phyloP scores from a whole-genome alignment of 129 eudicot species.

The Artemisia argyi region DNA sequence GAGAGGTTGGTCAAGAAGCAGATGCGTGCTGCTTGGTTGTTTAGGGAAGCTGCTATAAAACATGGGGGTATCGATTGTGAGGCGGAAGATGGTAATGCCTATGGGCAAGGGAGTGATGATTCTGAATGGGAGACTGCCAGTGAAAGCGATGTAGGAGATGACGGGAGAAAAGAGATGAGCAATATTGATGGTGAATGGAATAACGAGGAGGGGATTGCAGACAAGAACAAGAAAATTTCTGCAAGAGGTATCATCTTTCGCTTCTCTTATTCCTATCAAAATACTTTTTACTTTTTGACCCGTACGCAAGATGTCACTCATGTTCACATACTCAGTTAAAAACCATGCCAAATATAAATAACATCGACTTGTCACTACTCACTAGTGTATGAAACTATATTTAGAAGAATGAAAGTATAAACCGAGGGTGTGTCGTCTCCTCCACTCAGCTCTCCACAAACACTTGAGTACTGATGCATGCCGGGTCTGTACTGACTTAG shows the following conservation, averaged over 20 bases:
- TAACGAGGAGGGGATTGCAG: conserved; percentile 35
- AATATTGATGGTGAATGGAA: conserved; percentile 57
- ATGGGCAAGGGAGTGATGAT: conserved; percentile 82
- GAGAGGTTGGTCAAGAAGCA: conserved; percentile 95
- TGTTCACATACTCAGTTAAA: neutral
- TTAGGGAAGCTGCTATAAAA: conserved; percentile 85
- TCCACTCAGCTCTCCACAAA: no score
- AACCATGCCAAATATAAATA: no score
- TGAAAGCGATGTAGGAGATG: conserved; percentile 83
- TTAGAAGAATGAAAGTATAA: no score
- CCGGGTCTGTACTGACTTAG: no score
- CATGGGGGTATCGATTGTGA: conserved; percentile 79
- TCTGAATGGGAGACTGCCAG: conserved; percentile 99
- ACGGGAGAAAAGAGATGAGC: conserved; percentile 54
- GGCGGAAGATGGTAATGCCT: conserved; percentile 56
- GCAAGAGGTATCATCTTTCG: conserved; percentile 50
- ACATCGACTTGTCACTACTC: no score
- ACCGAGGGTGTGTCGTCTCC: no score
- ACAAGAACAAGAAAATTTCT: conserved; percentile 33
- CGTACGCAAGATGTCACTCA: neutral
- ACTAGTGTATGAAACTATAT: no score
- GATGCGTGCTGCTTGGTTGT: conserved; percentile 96
- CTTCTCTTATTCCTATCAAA: neutral
- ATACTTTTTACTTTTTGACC: neutral
- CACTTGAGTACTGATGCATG: no score